These are phyloP conservation scores for Acer saccharum DNA, from an alignment of 345 rosid genomes.

Conservation along the genomic window DNA sequence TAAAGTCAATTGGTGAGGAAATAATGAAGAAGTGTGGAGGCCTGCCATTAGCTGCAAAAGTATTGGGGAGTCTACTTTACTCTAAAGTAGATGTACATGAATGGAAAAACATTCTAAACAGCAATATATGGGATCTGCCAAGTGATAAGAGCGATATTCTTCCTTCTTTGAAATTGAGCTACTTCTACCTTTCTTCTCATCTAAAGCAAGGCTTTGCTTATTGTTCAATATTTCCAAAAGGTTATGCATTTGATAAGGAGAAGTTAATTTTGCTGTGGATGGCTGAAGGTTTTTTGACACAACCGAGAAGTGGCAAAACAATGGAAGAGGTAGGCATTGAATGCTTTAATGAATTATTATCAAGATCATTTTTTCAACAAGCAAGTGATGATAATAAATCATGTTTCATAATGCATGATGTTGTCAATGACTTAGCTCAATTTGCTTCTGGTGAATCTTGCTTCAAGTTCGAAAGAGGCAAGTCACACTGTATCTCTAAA, in stretches of 20 bases:
- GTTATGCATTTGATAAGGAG: conserved; percentile 32
- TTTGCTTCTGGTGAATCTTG: conserved; percentile 35
- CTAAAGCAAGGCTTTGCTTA: conserved; percentile 40
- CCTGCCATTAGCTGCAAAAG: conserved; percentile 41
- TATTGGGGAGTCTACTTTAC: conserved; percentile 40
- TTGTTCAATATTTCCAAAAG: conserved; percentile 41
- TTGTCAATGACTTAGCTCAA: conserved; percentile 44
- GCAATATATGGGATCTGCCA: conserved; percentile 40
- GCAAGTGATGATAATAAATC: conserved; percentile 14
- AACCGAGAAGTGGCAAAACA: conserved; percentile 23
- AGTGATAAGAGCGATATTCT: conserved; percentile 31
- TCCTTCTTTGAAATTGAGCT: conserved; percentile 35
- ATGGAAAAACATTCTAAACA: conserved; percentile 40
- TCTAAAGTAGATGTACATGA: conserved; percentile 28
- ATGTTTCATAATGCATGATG: conserved; percentile 40
- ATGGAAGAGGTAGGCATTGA: conserved; percentile 39
- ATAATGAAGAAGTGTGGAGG: conserved; percentile 44
- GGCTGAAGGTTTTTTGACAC: conserved; percentile 39
- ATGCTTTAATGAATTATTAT: conserved; percentile 32
- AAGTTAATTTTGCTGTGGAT: conserved; percentile 36
- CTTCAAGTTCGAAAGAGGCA: conserved; percentile 31
- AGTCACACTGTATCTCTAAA: conserved; percentile 15
- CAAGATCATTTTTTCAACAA: conserved; percentile 34
- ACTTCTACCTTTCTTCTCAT: conserved; percentile 34
- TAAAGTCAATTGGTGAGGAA: conserved; percentile 34